Conservation (phyloP, 371 early-diverging fungal genomes). For the Spiromyces aspiralis region DNA sequence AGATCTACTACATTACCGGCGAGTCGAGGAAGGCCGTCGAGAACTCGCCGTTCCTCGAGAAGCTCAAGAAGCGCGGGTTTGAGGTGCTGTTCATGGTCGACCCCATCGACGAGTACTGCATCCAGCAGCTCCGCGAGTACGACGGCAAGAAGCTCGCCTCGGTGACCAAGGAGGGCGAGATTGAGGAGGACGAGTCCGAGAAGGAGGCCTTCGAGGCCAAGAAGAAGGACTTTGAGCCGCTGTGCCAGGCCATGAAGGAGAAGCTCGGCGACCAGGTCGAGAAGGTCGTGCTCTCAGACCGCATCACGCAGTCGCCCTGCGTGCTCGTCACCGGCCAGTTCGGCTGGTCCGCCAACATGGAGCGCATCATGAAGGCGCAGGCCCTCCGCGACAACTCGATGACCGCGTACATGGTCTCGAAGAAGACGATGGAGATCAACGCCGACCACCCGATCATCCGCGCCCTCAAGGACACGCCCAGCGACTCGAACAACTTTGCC, state of each 20-base stretch:
- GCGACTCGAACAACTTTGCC: constrained; percentile 87
- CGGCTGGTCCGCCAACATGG: constrained; percentile 99
- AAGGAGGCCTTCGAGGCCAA: constrained; percentile 82
- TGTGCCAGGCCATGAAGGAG: constrained; percentile 74
- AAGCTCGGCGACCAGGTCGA: constrained; percentile 95
- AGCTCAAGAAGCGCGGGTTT: constrained; percentile 93
- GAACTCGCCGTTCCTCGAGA: constrained; percentile 96
- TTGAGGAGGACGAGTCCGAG: constrained; percentile 94
- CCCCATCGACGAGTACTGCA: constrained; percentile 91
- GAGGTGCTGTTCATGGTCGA: constrained; percentile 94
- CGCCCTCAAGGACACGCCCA: constrained; percentile 76
- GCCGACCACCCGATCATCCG: constrained; percentile 87
- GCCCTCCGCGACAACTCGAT: constrained; percentile 92
- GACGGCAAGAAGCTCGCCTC: constrained; percentile 97
- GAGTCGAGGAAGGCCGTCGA: constrained; percentile 88
- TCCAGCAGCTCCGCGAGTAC: constrained; percentile 96
- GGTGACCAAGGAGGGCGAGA: constrained; percentile 97
- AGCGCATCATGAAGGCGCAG: constrained; percentile 99
- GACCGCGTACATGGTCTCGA: constrained; percentile 94
- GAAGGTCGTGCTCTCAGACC: constrained; percentile 91
- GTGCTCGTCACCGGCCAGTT: constrained; percentile 95
- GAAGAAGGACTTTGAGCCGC: constrained; percentile 61
- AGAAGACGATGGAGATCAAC: constrained; percentile 98
- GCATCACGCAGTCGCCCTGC: constrained; percentile 91
- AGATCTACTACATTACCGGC: constrained; percentile 97